Evolutionary conservation across 345 rosid species (phyloP).

Genomic region (Luvunga scandens): DNA sequence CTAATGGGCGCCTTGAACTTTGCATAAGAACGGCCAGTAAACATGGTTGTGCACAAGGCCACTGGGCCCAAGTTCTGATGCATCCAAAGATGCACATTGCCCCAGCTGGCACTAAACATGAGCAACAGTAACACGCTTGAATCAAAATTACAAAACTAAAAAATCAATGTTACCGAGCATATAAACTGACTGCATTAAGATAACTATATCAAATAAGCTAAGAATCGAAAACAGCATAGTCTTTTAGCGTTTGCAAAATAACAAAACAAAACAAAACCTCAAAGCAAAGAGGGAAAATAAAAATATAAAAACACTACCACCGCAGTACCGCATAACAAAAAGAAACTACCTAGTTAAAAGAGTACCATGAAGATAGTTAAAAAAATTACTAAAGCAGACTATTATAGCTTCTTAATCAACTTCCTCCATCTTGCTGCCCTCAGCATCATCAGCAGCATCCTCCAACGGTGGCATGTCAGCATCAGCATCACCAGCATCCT

Average conservation of each 20-base stretch:
- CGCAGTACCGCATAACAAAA: not conserved
- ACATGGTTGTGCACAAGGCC: no score
- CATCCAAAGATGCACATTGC: no score
- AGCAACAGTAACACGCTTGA: not conserved
- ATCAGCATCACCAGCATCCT: conserved; percentile 65
- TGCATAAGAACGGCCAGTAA: no score
- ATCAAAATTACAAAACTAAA: not conserved
- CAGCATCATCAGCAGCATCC: conserved; percentile 65
- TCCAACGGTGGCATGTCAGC: conserved; percentile 77
- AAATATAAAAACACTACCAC: not conserved
- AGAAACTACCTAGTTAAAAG: not conserved
- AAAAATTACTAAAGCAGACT: no score
- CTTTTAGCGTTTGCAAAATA: not conserved
- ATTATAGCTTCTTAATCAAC: conserved; percentile 49
- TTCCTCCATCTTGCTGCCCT: conserved; percentile 95
- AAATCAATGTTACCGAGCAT: not conserved
- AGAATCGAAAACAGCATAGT: not conserved
- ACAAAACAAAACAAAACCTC: not conserved
- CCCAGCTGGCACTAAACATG: no score
- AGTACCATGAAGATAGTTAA: not conserved
- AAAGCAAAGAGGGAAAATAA: not conserved
- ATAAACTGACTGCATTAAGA: not conserved
- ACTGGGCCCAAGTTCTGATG: no score
- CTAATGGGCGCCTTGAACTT: no score
- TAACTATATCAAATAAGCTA: not conserved